Conservation (phyloP, 441 rosid genomes). For the Raphanus hybrid region DNA sequence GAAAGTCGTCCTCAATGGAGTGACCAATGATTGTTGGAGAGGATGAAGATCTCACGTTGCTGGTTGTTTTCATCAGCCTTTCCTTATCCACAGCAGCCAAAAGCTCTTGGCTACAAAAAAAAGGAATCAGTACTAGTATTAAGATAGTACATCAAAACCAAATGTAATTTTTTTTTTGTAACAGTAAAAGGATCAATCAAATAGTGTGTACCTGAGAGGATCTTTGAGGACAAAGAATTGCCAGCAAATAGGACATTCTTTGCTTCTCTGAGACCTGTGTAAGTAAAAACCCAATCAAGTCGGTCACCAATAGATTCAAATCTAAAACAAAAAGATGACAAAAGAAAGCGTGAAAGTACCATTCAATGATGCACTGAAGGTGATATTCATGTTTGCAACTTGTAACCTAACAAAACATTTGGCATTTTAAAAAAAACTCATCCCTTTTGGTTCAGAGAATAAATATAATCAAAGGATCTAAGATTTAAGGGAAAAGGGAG, state of each 20-base stretch:
- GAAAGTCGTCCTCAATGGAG: constrained; percentile 51
- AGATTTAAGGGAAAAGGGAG: neutral
- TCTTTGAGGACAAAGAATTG: constrained; percentile 67
- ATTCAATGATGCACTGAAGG: constrained; percentile 90
- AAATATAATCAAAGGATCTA: too few species aligned
- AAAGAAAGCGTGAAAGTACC: too few species aligned
- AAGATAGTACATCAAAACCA: neutral
- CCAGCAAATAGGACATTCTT: constrained; percentile 95
- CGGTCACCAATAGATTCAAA: too few species aligned
- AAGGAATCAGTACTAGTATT: neutral
- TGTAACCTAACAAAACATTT: constrained; percentile 49
- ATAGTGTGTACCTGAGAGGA: constrained; percentile 63
- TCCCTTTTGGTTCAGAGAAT: too few species aligned
- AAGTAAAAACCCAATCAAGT: constrained; percentile 3
- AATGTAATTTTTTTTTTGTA: neutral
- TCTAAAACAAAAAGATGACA: too few species aligned
- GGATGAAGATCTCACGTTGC: constrained; percentile 42
- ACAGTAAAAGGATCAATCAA: neutral
- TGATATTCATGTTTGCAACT: constrained; percentile 94
- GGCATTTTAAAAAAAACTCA: neutral
- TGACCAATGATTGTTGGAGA: constrained; percentile 37
- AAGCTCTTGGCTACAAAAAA: constrained; percentile 74
- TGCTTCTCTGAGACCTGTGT: constrained; percentile 90
- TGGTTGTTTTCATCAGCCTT: constrained; percentile 60
- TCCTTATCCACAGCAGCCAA: constrained; percentile 70